Evolutionary conservation across 1,284 basidiomycete genomes (phyloP).

Genomic region (Ustilago shanxiensis): DNA sequence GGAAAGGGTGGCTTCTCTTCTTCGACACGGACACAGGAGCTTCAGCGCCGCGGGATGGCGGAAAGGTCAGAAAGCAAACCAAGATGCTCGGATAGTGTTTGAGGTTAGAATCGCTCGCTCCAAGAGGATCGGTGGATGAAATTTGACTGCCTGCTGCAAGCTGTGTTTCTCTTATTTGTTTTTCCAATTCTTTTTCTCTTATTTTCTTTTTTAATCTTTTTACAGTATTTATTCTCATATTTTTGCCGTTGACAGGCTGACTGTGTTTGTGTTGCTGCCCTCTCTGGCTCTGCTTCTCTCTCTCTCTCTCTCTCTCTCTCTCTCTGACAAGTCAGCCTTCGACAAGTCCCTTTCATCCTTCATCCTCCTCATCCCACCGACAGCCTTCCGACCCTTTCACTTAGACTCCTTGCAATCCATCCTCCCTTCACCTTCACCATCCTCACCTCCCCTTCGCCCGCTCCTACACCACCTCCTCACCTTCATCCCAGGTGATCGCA

Average conservation of each 20-base stretch:
- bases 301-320: constrained; percentile 1
- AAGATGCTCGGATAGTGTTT: background rate
- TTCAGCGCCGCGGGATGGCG: background rate
- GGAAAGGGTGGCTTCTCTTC: background rate
- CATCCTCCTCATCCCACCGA: constrained; percentile 8
- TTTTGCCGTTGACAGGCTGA: background rate
- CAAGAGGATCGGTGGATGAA: constrained; percentile 9
- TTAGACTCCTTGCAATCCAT: constrained; percentile 6
- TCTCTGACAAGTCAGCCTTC: constrained; percentile 8
- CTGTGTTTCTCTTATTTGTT: background rate
- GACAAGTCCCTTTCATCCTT: constrained; percentile 8
- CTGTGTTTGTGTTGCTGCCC: background rate
- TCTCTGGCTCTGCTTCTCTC: background rate
- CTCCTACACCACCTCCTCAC: constrained; percentile 3
- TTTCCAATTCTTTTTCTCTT: background rate
- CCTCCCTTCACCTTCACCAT: constrained; percentile 16
- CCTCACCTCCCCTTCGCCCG: background rate
- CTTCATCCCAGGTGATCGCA: constrained; percentile 1
- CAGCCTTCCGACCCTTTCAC: constrained; percentile 9
- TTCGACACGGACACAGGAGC: background rate
- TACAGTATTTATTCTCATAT: background rate
- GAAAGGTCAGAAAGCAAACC: background rate
- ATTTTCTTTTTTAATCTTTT: constrained; percentile 3
- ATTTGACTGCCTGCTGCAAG: constrained; percentile 3
- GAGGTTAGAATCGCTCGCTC: background rate